Percentiles rank a stretch among this genome's conserved stretches.
phyloP scores from a whole-genome alignment of 106 monocot genomes.

The Phalaenopsis equestris region DNA sequence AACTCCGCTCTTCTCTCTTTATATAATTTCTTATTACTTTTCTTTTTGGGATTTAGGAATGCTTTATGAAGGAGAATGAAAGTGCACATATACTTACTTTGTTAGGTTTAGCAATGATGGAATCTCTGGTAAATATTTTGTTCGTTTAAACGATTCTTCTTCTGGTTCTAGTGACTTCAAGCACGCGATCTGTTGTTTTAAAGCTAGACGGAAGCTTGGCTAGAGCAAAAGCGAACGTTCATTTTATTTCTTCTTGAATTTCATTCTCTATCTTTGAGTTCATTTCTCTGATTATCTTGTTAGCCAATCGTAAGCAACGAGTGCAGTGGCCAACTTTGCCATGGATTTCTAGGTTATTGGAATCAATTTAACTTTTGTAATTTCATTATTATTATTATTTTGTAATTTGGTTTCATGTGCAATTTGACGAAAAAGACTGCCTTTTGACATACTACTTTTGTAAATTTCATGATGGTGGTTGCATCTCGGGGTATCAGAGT shows the following conservation, averaged over 20 bases:
- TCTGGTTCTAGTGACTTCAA: neutral
- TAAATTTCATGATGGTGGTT: neutral
- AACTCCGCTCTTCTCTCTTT: neutral
- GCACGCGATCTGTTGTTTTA: neutral
- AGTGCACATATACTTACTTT: neutral
- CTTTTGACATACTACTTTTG: neutral
- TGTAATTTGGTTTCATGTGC: neutral
- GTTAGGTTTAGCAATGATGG: neutral
- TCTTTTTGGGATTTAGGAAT: neutral
- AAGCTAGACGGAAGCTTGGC: neutral
- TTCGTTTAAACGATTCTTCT: neutral
- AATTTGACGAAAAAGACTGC: neutral
- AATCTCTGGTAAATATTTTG: neutral
- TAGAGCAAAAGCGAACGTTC: neutral
- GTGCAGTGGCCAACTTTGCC: neutral
- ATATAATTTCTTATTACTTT: constrained; percentile 2
- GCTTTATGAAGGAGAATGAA: neutral
- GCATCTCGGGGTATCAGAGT: neutral
- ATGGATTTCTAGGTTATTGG: neutral
- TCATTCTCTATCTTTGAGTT: neutral
- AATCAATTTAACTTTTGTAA: neutral
- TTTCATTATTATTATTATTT: neutral
- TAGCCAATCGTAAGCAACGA: neutral
- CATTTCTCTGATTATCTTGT: neutral
- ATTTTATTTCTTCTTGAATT: neutral